phyloP scores from a whole-genome alignment of 208 protist species.

The Leishmania guyanensis region DNA sequence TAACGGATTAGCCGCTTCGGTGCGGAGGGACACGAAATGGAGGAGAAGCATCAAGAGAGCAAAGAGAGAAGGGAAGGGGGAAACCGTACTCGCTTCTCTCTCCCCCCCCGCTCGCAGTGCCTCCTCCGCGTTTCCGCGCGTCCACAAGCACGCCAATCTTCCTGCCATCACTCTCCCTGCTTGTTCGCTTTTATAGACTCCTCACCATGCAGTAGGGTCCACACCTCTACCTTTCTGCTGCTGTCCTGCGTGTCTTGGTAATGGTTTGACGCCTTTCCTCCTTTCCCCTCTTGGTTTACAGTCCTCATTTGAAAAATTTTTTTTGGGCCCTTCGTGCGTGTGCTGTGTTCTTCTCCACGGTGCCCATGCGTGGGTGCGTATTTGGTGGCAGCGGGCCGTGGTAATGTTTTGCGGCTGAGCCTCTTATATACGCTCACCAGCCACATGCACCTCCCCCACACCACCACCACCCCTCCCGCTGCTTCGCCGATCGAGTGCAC shows the following conservation, averaged over 20 bases:
- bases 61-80: neutral
- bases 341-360: neutral
- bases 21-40: too few species aligned
- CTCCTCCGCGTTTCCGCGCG: neutral
- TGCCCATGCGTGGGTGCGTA: neutral
- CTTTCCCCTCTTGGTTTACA: neutral
- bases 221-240: neutral
- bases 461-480: neutral
- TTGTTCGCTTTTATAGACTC: neutral
- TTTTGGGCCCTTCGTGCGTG: neutral
- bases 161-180: neutral
- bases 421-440: neutral
- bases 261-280: neutral
- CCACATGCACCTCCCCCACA: neutral
- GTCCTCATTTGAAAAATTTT: neutral
- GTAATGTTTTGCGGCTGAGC: neutral
- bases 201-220: neutral
- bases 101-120: neutral
- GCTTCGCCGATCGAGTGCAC: neutral
- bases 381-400: neutral
- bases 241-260: neutral
- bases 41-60: neutral
- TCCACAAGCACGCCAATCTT: neutral
- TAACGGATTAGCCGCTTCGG: constrained; percentile 6
- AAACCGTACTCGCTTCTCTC: neutral